These are phyloP conservation scores for Russula vinacea DNA, from an alignment of 768 basidiomycete genomes.

Conservation along the genomic window DNA sequence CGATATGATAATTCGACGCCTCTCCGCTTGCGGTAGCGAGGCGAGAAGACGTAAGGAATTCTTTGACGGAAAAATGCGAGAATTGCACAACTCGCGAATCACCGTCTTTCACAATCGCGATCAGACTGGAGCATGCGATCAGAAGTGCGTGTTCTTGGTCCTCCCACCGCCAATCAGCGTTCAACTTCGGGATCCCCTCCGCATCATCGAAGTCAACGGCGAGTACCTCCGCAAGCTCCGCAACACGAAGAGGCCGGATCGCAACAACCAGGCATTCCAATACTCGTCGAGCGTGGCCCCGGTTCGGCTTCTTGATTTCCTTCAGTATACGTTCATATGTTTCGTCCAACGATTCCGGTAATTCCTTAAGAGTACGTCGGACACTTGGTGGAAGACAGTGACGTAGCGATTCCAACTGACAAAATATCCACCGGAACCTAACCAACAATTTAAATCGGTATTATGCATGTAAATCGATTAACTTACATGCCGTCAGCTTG, in stretches of 20 bases:
- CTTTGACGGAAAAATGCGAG: not conserved
- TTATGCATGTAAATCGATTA: not conserved
- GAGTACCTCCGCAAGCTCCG: not conserved
- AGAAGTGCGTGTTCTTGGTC: not conserved
- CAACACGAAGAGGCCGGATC: conserved; percentile 1
- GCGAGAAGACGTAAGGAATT: not conserved
- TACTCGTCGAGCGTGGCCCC: not conserved
- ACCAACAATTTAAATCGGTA: not conserved
- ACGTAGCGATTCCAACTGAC: not conserved
- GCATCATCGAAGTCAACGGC: not conserved
- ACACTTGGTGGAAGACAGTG: not conserved
- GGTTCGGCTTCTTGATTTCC: not conserved
- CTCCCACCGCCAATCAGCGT: not conserved
- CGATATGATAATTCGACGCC: not conserved
- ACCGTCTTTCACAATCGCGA: not conserved
- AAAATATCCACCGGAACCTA: not conserved
- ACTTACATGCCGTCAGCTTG: not conserved
- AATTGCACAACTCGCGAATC: not conserved
- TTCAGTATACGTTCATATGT: conserved; percentile 1
- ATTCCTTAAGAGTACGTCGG: not conserved
- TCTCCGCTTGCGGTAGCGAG: not conserved
- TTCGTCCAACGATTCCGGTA: not conserved
- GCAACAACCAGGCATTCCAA: not conserved
- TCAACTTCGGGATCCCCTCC: not conserved
- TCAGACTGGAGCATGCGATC: not conserved